Evolutionary conservation across 2,329 filamentous ascomycete species (phyloP).

Genomic region (Pezicula neosporulosa): DNA sequence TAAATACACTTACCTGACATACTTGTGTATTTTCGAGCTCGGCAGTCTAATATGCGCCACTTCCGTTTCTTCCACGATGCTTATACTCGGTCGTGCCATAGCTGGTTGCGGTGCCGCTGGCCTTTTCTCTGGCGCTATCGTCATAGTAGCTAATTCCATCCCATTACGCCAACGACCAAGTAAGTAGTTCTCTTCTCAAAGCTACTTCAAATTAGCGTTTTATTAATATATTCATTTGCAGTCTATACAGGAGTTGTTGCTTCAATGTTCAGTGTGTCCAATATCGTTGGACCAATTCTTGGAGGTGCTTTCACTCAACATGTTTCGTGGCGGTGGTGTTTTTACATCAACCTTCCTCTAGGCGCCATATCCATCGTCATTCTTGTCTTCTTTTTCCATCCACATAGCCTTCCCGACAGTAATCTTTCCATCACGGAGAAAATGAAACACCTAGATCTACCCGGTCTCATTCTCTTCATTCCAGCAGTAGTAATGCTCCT

Average conservation of each 20-base stretch:
- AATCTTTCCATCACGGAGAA: constrained; percentile 11
- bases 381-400: constrained; percentile 37
- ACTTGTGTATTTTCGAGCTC: constrained; percentile 27
- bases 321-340: constrained; percentile 31
- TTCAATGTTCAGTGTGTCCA: constrained; percentile 15
- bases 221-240: neutral
- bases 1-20: constrained; percentile 22
- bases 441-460: constrained; percentile 31
- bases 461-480: constrained; percentile 28
- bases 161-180: constrained; percentile 18
- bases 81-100: constrained; percentile 28
- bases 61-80: constrained; percentile 22
- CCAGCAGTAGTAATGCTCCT: constrained; percentile 25
- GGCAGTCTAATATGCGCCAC: constrained; percentile 26
- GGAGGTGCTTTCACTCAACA: constrained; percentile 30
- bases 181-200: neutral
- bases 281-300: constrained; percentile 25
- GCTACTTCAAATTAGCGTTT: neutral
- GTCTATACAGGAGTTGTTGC: constrained; percentile 14
- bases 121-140: constrained; percentile 26
- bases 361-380: constrained; percentile 29
- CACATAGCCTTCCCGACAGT: constrained; percentile 23
- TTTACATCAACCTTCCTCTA: constrained; percentile 37
- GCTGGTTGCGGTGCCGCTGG: constrained; percentile 26
- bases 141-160: constrained; percentile 22